Conservation (phyloP, 805 yeast genomes). For the Saturnispora zaruensis region DNA sequence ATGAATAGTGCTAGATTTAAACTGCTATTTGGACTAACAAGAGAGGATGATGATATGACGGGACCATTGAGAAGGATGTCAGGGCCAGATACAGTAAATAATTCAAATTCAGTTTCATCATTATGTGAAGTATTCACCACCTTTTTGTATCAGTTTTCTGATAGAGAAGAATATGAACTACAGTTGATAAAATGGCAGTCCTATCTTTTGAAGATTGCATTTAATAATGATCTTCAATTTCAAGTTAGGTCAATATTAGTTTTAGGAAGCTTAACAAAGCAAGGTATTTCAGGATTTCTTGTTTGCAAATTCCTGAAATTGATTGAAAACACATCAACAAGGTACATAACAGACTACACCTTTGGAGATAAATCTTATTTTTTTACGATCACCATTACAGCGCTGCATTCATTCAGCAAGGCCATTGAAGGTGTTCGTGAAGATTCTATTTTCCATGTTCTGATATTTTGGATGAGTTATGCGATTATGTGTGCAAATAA, state of each 20-base stretch:
- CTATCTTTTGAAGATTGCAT: conserved; percentile 53
- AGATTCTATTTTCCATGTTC: conserved; percentile 37
- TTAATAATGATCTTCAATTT: conserved; percentile 45
- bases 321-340: conserved; percentile 17
- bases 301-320: conserved; percentile 22
- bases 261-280: conserved; percentile 57
- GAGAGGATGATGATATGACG: conserved; percentile 37
- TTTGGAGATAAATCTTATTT: background rate
- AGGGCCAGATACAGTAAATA: conserved; percentile 31
- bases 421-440: conserved; percentile 41
- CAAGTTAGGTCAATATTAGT: conserved; percentile 62
- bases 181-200: conserved; percentile 65
- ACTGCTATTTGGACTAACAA: conserved; percentile 60
- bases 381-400: conserved; percentile 24
- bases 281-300: conserved; percentile 52
- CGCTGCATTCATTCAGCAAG: conserved; percentile 38
- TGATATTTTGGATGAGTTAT: conserved; percentile 41
- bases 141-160: conserved; percentile 42
- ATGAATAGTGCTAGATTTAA: conserved; percentile 57
- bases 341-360: background rate
- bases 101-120: conserved; percentile 44
- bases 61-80: conserved; percentile 7
- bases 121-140: conserved; percentile 48
- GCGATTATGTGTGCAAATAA: conserved; percentile 21
- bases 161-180: conserved; percentile 37